Percentiles rank a stretch among this genome's conserved stretches.
phyloP scores from a whole-genome alignment of 495 filamentous ascomycete species.

The Penicillium steckii region DNA sequence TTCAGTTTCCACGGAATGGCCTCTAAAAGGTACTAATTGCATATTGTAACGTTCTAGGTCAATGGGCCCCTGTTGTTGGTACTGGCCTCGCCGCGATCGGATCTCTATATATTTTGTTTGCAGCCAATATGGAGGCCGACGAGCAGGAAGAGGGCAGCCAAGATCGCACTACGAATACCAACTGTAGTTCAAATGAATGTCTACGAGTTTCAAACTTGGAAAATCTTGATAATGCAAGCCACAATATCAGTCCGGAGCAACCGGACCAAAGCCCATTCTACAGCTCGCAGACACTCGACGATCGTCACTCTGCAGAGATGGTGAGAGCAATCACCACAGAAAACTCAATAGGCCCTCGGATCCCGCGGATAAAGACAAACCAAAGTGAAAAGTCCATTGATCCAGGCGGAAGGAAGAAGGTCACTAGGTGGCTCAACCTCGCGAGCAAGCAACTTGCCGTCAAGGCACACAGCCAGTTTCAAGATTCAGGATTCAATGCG shows the following conservation, averaged over 20 bases:
- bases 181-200: constrained; percentile 4
- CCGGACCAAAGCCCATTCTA: neutral
- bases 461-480: constrained; percentile 37
- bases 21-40: constrained; percentile 6
- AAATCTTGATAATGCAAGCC: neutral
- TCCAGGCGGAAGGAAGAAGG: constrained; percentile 35
- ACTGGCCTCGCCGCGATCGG: constrained; percentile 52
- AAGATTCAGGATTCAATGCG: constrained; percentile 45
- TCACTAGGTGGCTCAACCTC: constrained; percentile 34
- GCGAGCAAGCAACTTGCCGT: constrained; percentile 39
- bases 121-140: constrained; percentile 29
- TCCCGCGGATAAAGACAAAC: constrained; percentile 5
- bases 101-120: constrained; percentile 51
- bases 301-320: neutral
- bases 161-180: neutral
- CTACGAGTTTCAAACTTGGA: too few species aligned
- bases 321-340: neutral
- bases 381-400: constrained; percentile 14
- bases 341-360: constrained; percentile 1
- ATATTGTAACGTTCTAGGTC: constrained; percentile 25
- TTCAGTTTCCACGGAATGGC: too few species aligned
- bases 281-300: neutral
- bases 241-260: neutral
- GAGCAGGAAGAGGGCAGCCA: constrained; percentile 5
- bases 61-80: constrained; percentile 58